Base-by-base conservation (phyloP, 2,329 filamentous ascomycete genomes). In the Hypomyces rosellus region DNA sequence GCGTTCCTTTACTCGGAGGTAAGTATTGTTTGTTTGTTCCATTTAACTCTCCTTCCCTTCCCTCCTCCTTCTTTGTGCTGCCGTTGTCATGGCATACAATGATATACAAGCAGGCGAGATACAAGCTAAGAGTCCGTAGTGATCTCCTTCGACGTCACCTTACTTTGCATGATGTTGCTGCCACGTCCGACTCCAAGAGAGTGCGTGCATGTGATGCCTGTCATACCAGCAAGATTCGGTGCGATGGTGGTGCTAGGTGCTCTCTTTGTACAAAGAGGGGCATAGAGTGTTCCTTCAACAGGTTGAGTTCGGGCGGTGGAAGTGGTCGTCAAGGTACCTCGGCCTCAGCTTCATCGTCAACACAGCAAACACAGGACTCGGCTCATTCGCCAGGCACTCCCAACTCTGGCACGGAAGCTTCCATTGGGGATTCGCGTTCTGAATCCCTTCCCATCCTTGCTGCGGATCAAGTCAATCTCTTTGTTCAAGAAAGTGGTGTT, bases 221-320 rank as follows among this genome's bases (percentile, higher is more conserved):
- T 25, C 72, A 71, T 44, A 59, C 65, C n/a, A 72, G 68, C 52
- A 75, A 74, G 58, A 72, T 68, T 2, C 73, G 71, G 52, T 74
- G 72, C 45, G 66, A 71, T 50, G 72, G 72, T 2, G 67, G 69
- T 12, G 49, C 57, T 2, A 63, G 61, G 20, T 74, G 72, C 41
- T 63, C 65, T 1, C 65, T 69, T 2, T 74, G 72, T 42, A 54
- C 56, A 4, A 73, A 71, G 54, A 63, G 67, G 49, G 64, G 63
- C 2, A 63, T 71, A 15, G 54, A 55, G 14, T 74, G 72, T 51
- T 67, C 63, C 0, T 74, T 49, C 37, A 49, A 40, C 2, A 45
- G 50, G 33, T 46, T 16, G 36, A 16, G 36, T 12, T 16, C 36
- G 13, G 16, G 36, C 25, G 25, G 25, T 30, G 25, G 25, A 30